These are phyloP conservation scores for Rhypophila decipiens DNA, from an alignment of 495 filamentous ascomycete species.

Conservation along the genomic window DNA sequence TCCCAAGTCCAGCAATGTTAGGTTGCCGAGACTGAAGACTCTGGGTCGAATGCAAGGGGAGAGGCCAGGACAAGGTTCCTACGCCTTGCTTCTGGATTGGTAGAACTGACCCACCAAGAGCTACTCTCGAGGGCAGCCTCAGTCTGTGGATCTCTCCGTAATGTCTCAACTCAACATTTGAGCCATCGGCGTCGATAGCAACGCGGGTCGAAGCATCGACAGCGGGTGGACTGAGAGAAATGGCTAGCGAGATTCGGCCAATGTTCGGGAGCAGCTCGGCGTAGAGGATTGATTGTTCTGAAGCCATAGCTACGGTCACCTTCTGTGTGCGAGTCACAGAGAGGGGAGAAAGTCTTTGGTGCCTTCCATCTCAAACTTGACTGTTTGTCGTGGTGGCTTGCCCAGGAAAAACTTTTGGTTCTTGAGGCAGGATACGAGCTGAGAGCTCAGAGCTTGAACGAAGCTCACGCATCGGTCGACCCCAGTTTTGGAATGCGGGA, in stretches of 20 bases:
- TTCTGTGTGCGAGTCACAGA: too few species aligned
- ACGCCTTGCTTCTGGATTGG: conserved; percentile 24
- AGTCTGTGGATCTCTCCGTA: conserved; percentile 49
- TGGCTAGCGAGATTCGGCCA: conserved; percentile 70
- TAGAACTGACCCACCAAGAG: conserved; percentile 29
- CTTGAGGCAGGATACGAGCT: too few species aligned
- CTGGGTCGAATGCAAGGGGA: conserved; percentile 43
- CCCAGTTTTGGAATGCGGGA: too few species aligned
- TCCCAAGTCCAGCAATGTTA: conserved; percentile 6
- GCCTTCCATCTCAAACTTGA: too few species aligned
- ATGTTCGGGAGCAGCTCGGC: conserved; percentile 87
- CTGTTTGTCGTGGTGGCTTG: too few species aligned
- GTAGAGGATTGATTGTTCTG: conserved; percentile 50
- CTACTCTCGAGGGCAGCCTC: conserved; percentile 58
- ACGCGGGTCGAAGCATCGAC: conserved; percentile 38
- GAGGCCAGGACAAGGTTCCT: conserved; percentile 60
- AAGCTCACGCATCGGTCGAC: too few species aligned
- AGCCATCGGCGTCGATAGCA: conserved; percentile 43
- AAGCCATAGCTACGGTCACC: conserved; percentile 20
- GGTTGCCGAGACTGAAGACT: conserved; percentile 21
- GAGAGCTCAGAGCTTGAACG: too few species aligned
- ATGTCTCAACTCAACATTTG: conserved; percentile 47
- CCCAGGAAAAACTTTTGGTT: too few species aligned
- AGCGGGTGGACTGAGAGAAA: conserved; percentile 51
- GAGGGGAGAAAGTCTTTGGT: too few species aligned